Conservation (phyloP, 1,284 basidiomycete species). For the Prillingera fragicola region DNA sequence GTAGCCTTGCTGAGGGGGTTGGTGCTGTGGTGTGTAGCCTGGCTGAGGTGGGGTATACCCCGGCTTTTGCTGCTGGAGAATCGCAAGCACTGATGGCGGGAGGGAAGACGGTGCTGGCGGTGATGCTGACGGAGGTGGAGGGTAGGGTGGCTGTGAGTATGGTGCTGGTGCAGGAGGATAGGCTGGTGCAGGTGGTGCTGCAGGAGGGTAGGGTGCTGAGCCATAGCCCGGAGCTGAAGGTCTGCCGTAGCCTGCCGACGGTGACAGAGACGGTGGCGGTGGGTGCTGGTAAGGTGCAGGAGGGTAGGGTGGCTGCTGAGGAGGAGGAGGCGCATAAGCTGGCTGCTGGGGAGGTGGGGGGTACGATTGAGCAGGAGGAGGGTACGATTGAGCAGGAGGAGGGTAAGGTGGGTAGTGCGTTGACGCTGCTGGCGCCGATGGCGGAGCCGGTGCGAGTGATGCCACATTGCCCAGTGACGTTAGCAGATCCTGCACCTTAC, state of each 20-base stretch:
- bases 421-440: background rate
- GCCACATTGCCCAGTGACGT: constrained; percentile 21
- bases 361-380: constrained; percentile 2
- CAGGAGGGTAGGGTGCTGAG: constrained; percentile 7
- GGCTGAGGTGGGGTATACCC: background rate
- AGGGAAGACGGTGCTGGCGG: constrained; percentile 44
- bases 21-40: constrained; percentile 1
- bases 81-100: constrained; percentile 60
- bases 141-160: background rate
- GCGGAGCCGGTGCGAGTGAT: constrained; percentile 2
- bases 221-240: background rate
- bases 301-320: constrained; percentile 1
- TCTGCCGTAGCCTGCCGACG: constrained; percentile 4
- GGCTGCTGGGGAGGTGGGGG: background rate
- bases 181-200: constrained; percentile 13
- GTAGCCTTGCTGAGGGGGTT: constrained; percentile 3
- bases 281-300: constrained; percentile 25
- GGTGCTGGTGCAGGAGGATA: constrained; percentile 1
- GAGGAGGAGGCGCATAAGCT: background rate
- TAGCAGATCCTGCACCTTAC: constrained; percentile 35
- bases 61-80: constrained; percentile 51
- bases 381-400: background rate
- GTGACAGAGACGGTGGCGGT: background rate
- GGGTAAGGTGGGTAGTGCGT: constrained; percentile 9
- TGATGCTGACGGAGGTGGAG: constrained; percentile 16